Evolutionary conservation across 2,329 filamentous ascomycete genomes (phyloP).

Genomic region (Penicillium sp.): DNA sequence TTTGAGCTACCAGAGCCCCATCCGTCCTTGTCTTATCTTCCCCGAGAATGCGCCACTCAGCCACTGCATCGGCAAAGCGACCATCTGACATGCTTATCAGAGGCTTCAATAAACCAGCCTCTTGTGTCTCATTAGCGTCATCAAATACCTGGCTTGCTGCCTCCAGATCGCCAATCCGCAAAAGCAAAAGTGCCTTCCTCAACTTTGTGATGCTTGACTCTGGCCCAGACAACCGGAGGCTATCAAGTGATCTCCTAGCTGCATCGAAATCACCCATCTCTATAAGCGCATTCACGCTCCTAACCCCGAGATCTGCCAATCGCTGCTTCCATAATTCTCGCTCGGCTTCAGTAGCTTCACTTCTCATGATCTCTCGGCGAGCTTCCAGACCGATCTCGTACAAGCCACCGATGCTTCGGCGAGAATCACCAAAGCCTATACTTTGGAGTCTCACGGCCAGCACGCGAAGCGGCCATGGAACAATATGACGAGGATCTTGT

Average conservation of each 20-base stretch:
- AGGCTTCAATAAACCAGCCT: slow-evolving; percentile 48
- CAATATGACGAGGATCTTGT: slow-evolving; percentile 65
- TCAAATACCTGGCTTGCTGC: slow-evolving; percentile 60
- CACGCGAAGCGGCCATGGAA: slow-evolving; percentile 84
- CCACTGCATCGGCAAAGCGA: slow-evolving; percentile 63
- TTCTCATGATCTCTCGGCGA: slow-evolving; percentile 56
- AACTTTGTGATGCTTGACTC: slow-evolving; percentile 33
- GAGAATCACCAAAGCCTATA: slow-evolving; percentile 78
- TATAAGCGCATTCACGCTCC: slow-evolving; percentile 53
- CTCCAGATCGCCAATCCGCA: slow-evolving; percentile 74
- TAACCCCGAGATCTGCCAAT: slow-evolving; percentile 69
- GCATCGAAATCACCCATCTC: slow-evolving; percentile 81
- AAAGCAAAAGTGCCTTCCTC: slow-evolving; percentile 63
- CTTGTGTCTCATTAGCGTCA: slow-evolving; percentile 39
- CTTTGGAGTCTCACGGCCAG: slow-evolving; percentile 80
- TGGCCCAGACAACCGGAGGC: slow-evolving; percentile 44
- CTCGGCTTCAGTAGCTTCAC: slow-evolving; percentile 53
- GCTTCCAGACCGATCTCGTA: slow-evolving; percentile 84
- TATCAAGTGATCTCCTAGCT: slow-evolving; percentile 69
- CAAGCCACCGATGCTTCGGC: slow-evolving; percentile 82
- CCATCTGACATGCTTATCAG: slow-evolving; percentile 77
- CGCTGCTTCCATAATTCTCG: slow-evolving; percentile 67
- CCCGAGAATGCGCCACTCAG: slow-evolving; percentile 57
- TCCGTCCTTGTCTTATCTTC: slow-evolving; percentile 44
- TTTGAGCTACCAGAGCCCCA: slow-evolving; percentile 73